These are phyloP conservation scores for Rhodamnia rubescens DNA, from an alignment of 345 rosid species.

Conservation along the genomic window DNA sequence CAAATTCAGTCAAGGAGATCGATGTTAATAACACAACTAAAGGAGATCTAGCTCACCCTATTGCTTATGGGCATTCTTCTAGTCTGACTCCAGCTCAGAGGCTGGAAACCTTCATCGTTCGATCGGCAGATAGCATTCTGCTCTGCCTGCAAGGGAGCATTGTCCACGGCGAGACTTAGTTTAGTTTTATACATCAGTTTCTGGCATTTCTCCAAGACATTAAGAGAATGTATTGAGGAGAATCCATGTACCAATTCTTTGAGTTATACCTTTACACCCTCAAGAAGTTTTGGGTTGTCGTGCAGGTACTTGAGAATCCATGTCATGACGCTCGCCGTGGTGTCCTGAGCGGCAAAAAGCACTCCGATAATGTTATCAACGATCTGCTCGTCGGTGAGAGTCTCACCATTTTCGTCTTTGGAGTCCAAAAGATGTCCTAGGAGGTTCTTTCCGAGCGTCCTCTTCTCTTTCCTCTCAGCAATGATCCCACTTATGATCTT, in stretches of 20 bases:
- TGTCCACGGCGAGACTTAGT: background rate
- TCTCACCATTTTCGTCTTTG: conserved; percentile 29
- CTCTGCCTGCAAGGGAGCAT: conserved; percentile 28
- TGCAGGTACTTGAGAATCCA: conserved; percentile 75
- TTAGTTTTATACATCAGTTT: background rate
- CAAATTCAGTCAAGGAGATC: background rate
- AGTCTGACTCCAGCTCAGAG: conserved; percentile 47
- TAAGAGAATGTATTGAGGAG: background rate
- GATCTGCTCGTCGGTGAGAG: conserved; percentile 29
- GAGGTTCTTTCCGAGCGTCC: conserved; percentile 26
- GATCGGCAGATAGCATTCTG: conserved; percentile 27
- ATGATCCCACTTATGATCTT: conserved; percentile 37
- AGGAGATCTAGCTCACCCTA: conserved; percentile 21
- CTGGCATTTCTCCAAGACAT: background rate
- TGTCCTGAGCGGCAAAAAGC: conserved; percentile 69
- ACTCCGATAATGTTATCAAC: conserved; percentile 65
- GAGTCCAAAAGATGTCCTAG: conserved; percentile 38
- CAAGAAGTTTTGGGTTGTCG: conserved; percentile 54
- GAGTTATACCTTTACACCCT: conserved; percentile 50
- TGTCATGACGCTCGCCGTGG: conserved; percentile 69
- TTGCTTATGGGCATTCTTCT: conserved; percentile 44
- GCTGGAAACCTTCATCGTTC: conserved; percentile 16
- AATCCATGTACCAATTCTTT: background rate
- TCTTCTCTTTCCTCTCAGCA: conserved; percentile 41
- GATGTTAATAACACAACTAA: background rate